Evolutionary conservation across 2,329 filamentous ascomycete genomes (phyloP).

Genomic region (Ophiostoma tasmaniense): DNA sequence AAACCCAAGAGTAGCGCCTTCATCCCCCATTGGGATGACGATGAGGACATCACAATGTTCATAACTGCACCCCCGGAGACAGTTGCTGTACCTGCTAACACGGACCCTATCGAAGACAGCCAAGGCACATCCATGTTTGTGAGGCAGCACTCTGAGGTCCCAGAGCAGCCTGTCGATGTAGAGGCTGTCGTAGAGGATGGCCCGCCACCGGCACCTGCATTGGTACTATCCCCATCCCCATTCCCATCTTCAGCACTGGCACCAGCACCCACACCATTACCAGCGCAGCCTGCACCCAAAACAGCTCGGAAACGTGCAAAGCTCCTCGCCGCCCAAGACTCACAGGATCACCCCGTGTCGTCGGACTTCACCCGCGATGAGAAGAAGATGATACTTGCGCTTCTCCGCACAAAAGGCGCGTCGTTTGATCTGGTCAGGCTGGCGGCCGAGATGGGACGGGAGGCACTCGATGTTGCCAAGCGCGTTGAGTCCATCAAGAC

Average conservation of each 20-base stretch:
- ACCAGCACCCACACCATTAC: no score
- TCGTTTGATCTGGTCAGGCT: slow-evolving; percentile 12
- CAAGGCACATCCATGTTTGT: neutral
- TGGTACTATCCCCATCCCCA: neutral
- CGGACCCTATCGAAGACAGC: neutral
- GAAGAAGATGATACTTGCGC: slow-evolving; percentile 7
- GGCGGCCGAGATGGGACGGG: slow-evolving; percentile 15
- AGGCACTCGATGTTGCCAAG: slow-evolving; percentile 13
- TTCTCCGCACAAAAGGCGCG: slow-evolving; percentile 5
- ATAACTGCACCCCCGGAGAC: neutral
- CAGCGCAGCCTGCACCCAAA: neutral
- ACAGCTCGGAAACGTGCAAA: neutral
- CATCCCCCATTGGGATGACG: neutral
- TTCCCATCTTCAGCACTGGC: neutral
- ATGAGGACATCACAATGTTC: neutral
- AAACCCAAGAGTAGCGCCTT: neutral
- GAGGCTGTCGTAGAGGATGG: neutral
- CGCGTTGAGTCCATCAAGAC: slow-evolving; percentile 18
- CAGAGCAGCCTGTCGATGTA: neutral
- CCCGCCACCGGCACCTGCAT: slow-evolving; percentile 17
- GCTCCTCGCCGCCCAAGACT: neutral
- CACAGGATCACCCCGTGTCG: neutral
- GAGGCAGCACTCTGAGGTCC: neutral
- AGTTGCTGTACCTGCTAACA: neutral
- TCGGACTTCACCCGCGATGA: slow-evolving; percentile 6